A percentile compares a stretch with the other conserved stretches of the same genome.
Evolutionary conservation across 805 yeast genomes (phyloP).

Genomic region (Suhomyces tanzawaensis): DNA sequence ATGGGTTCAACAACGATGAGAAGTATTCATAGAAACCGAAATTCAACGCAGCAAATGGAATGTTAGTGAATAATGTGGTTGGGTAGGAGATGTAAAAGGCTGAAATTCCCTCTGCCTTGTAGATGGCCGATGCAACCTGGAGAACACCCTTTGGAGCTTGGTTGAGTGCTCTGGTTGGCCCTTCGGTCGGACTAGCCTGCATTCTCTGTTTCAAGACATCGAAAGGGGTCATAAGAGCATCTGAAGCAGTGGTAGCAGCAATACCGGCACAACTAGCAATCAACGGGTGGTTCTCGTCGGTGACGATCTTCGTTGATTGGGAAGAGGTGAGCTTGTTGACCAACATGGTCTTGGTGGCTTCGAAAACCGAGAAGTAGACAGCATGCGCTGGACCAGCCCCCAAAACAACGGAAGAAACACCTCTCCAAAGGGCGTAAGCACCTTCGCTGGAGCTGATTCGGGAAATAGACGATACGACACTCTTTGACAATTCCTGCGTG

Average conservation of each 20-base stretch:
- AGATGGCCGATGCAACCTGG: constrained; percentile 46
- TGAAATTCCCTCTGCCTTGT: constrained; percentile 61
- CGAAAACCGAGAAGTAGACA: constrained; percentile 92
- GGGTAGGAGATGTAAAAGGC: constrained; percentile 93
- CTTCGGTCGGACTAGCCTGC: constrained; percentile 48
- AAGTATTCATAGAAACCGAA: constrained; percentile 88
- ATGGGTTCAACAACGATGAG: constrained; percentile 76
- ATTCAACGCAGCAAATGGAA: constrained; percentile 93
- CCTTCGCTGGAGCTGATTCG: constrained; percentile 87
- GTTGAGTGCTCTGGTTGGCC: background rate
- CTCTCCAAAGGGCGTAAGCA: constrained; percentile 85
- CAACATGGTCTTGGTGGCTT: constrained; percentile 63
- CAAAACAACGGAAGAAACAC: constrained; percentile 83
- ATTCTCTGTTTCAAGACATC: constrained; percentile 94
- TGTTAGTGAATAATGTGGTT: constrained; percentile 84
- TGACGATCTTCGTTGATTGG: constrained; percentile 43
- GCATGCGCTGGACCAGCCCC: constrained; percentile 99
- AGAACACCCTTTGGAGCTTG: constrained; percentile 17
- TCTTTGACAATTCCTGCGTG: constrained; percentile 23
- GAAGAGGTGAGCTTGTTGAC: constrained; percentile 40
- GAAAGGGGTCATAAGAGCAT: constrained; percentile 96
- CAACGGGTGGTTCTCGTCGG: constrained; percentile 70
- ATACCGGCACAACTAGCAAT: constrained; percentile 88
- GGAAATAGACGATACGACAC: constrained; percentile 66
- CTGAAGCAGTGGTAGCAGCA: constrained; percentile 88